Evolutionary conservation across 2,329 filamentous ascomycete genomes (phyloP), one percentile per base, ranked within the genome.

Genomic region (Plectosphaerella plurivora): DNA sequence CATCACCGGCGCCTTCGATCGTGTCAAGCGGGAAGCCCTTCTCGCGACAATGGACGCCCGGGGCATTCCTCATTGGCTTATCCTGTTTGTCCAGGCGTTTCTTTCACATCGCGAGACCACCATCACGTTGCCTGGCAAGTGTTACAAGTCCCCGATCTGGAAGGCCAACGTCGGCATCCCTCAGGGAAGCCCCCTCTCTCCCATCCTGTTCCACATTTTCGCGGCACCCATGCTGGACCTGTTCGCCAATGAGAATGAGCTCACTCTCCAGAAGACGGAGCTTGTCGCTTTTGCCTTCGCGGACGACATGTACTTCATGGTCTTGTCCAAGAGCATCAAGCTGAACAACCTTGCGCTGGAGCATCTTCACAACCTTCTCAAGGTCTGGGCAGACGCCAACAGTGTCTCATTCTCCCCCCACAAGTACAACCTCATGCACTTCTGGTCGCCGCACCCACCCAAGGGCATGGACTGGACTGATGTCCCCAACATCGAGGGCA

Each of bases 381-480:
- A 10, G 28, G 7, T n/a, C 24, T 53, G 36, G 25, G 48, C 51
- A 4, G 14, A 16, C 3, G 42, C 33, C 8, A 37, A 39, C 24
- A 42, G 44, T 7, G 41, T 47, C 15, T 14, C 14, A 10, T 53
- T 53, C 44, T 37, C 39, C 24, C 50, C 45, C 5, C 2, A 16
- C n/a, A 52, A 48, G 45, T 52, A 52, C 37, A 52, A 48, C 1
- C 22, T 52, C 24, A 52, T 52, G 45, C 50, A 52, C 25, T 52
- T 52, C 25, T 14, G 42, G 20, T 33, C 28, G 28, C 28, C 28
- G 3, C 7, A 4, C 11, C 8, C 28, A 5, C 8, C 28, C 7
- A 8, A 12, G 2, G 22, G 22, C 4, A 9, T 8, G 28, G 11
- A 33, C 11, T 33, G 28, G 28, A 12, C 8, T 10, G 8, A 4